phyloP scores from a whole-genome alignment of 2,329 filamentous ascomycete genomes.

The Pseudogymnoascus pannorum region DNA sequence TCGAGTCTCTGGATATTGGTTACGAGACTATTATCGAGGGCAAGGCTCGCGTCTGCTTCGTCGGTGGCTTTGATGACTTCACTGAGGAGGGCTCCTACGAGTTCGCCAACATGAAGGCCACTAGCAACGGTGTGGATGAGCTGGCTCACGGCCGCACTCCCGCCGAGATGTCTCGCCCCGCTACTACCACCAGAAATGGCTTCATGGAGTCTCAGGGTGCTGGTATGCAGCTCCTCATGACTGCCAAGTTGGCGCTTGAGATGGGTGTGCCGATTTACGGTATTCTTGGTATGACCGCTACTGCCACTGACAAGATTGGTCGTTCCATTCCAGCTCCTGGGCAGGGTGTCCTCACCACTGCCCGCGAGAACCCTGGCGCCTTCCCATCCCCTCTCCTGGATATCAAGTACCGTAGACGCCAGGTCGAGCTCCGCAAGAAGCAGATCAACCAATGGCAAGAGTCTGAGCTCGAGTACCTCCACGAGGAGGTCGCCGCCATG shows the following conservation, averaged over 20 bases:
- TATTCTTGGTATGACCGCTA: conserved; percentile 86
- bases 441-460: conserved; percentile 97
- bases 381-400: conserved; percentile 94
- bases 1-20: conserved; percentile 95
- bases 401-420: conserved; percentile 93
- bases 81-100: conserved; percentile 98
- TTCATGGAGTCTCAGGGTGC: conserved; percentile 99
- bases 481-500: conserved; percentile 88
- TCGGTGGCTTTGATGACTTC: conserved; percentile 98
- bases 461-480: conserved; percentile 84
- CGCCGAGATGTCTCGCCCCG: conserved; percentile 94
- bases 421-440: conserved; percentile 87
- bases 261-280: conserved; percentile 99
- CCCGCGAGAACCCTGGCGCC: conserved; percentile 81
- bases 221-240: conserved; percentile 98
- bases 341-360: conserved; percentile 92
- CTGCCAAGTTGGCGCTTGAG: conserved; percentile 85
- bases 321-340: conserved; percentile 94
- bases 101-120: conserved; percentile 99
- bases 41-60: conserved; percentile 94
- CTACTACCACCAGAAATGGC: conserved; percentile 90
- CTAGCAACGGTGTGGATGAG: conserved; percentile 95
- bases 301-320: conserved; percentile 97
- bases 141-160: conserved; percentile 92
- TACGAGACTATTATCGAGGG: conserved; percentile 98